Base-by-base conservation (phyloP, 441 rosid species). In the Gossypium schwendimanii region DNA sequence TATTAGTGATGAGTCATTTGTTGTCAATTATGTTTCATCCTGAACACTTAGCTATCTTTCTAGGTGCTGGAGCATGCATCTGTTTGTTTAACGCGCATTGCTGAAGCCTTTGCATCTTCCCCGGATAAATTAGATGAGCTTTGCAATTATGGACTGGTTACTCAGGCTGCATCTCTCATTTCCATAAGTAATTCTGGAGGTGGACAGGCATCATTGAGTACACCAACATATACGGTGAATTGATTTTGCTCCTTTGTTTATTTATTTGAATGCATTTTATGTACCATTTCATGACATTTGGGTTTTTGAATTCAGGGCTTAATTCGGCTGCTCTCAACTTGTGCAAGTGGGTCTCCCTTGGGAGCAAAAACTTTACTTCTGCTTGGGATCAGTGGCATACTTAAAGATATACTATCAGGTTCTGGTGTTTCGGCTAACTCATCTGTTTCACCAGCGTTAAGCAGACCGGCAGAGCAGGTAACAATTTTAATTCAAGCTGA, bases 31-130 rank as follows among this genome's bases (percentile, higher is more conserved):
- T 3, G 17, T 67, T 50, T 62, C 47, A 60, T 57, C 58, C 18
- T 65, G 23, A 72, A 66, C 18, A 20, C 70, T 50, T 28, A 74
- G 9, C 71, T 31, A 23, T 80, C 79, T 28, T 82, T 81, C 44
- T 84, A 95, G 99, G 99, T 96, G 69, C 78, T 96, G 86, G 98
- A 96, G 76, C 90, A 91, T 78, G 97, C 99, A 67, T 96, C 99
- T 76, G 88, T 89, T 77, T 96, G 99, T 75, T 82, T 96, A 82
- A 95, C 99, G 64, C 93, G 98, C 61, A 95, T 95, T 84, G 93
- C 98, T 60, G 99, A 95, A 86, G 94, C 99, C 66, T 95, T 95
- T 76, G 92, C 97, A 33, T 89, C 92, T 12, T 83, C 86, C 18
- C 88, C 97, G 2, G 97, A 90, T 76, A 91, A 91, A 85, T 78